phyloP scores from a whole-genome alignment of 2,329 filamentous ascomycete species.

The Fonsecaea multimorphosa region DNA sequence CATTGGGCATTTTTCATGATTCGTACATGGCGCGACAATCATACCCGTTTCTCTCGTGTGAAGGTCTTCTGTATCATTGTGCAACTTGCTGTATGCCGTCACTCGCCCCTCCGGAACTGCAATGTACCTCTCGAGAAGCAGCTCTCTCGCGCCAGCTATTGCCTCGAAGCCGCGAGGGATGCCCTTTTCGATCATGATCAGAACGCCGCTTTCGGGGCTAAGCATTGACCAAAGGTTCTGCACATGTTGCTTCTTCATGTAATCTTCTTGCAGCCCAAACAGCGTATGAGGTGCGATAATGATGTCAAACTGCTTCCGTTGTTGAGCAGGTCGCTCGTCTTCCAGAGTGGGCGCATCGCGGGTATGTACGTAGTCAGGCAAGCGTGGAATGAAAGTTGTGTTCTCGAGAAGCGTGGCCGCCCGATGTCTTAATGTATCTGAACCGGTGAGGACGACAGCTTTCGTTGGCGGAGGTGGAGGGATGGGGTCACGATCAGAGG shows the following conservation, averaged over 20 bases:
- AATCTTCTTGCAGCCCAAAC: conserved; percentile 75
- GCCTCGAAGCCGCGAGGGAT: conserved; percentile 91
- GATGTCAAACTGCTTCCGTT: conserved; percentile 82
- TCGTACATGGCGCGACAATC: conserved; percentile 77
- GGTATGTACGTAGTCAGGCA: conserved; percentile 82
- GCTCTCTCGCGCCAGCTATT: conserved; percentile 80
- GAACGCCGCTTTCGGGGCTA: conserved; percentile 80
- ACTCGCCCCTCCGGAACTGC: conserved; percentile 50
- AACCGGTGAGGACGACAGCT: conserved; percentile 79
- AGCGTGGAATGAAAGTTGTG: conserved; percentile 86
- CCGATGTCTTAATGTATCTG: conserved; percentile 74
- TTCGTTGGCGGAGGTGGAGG: conserved; percentile 66
- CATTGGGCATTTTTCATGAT: conserved; percentile 87
- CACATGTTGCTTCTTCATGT: conserved; percentile 76
- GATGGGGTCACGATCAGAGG: conserved; percentile 48
- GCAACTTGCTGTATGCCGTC: conserved; percentile 42
- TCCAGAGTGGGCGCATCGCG: conserved; percentile 65
- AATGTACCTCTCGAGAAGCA: conserved; percentile 77
- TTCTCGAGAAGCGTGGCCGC: conserved; percentile 79
- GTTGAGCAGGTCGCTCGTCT: conserved; percentile 57
- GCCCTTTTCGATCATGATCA: conserved; percentile 89
- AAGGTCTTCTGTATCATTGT: conserved; percentile 41
- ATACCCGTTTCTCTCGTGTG: conserved; percentile 59
- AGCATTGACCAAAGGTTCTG: conserved; percentile 90
- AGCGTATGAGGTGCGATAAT: conserved; percentile 88